phyloP scores from a whole-genome alignment of 2,329 filamentous ascomycete species.

The Arthrobotrys pseudoclavata region DNA sequence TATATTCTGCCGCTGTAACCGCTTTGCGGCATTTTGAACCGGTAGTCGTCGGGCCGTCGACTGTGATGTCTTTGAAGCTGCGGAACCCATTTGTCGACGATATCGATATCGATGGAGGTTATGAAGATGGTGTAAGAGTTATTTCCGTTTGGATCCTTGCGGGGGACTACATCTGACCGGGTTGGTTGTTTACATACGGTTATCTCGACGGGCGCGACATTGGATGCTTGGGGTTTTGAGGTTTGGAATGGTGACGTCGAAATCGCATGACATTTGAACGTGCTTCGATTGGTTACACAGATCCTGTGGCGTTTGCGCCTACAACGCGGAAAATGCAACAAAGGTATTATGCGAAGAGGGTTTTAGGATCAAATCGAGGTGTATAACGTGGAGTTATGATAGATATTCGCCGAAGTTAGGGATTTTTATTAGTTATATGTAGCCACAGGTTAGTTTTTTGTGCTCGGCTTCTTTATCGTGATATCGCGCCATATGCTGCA shows the following conservation, averaged over 20 bases:
- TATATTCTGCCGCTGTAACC: constrained; percentile 36
- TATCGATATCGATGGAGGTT: background rate
- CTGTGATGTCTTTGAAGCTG: constrained; percentile 41
- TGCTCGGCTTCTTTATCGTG: background rate
- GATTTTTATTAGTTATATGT: no score
- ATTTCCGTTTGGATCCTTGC: background rate
- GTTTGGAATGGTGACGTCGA: background rate
- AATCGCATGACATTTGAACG: constrained; percentile 47
- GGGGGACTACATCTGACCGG: constrained; percentile 23
- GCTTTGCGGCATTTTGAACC: constrained; percentile 35
- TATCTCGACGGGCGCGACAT: constrained; percentile 8
- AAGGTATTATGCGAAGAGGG: background rate
- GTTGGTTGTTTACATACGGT: background rate
- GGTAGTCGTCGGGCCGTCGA: constrained; percentile 35
- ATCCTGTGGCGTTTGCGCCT: background rate
- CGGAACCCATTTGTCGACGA: constrained; percentile 34
- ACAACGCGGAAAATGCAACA: constrained; percentile 11
- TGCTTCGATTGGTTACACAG: constrained; percentile 2
- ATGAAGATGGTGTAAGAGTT: background rate
- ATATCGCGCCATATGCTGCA: background rate
- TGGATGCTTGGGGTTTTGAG: background rate
- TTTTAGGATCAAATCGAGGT: background rate
- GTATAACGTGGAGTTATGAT: no score
- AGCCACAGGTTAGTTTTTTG: background rate
- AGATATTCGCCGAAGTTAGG: no score